A percentile compares a stretch with the other conserved stretches of the same genome.
Evolutionary conservation across 2,329 filamentous ascomycete species (phyloP).

Genomic region (Hypoxylon sp.): DNA sequence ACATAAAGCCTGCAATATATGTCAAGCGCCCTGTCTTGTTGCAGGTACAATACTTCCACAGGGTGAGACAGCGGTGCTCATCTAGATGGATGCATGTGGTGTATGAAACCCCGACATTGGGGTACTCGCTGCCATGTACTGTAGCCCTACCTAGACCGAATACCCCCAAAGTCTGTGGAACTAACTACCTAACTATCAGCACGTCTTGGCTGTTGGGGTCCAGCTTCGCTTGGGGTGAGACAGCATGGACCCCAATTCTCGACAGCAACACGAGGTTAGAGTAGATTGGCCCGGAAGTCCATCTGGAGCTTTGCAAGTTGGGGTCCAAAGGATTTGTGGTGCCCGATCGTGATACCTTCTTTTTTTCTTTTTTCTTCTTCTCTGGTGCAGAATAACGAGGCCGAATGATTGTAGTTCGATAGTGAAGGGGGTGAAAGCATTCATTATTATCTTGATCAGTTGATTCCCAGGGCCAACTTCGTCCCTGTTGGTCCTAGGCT

Average conservation of each 20-base stretch:
- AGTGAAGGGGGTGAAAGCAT: slow-evolving; percentile 2
- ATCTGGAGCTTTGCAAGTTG: slow-evolving; percentile 32
- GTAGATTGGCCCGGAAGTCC: slow-evolving; percentile 39
- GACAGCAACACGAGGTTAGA: slow-evolving; percentile 39
- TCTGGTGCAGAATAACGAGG: slow-evolving; percentile 4
- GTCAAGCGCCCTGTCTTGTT: slow-evolving; percentile 23
- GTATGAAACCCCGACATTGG: slow-evolving; percentile 20
- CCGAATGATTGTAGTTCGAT: slow-evolving; percentile 35
- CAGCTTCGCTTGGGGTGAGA: slow-evolving; percentile 31
- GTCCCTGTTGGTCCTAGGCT: background rate
- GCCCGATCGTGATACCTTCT: slow-evolving; percentile 32
- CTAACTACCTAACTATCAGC: slow-evolving; percentile 28
- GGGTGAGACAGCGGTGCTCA: slow-evolving; percentile 17
- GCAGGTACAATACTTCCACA: slow-evolving; percentile 17
- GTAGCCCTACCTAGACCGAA: slow-evolving; percentile 19
- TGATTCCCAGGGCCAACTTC: background rate
- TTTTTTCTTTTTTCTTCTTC: too few species aligned
- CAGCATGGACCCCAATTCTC: slow-evolving; percentile 45
- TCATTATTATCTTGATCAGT: slow-evolving; percentile 6
- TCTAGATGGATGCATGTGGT: slow-evolving; percentile 16
- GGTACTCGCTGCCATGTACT: background rate
- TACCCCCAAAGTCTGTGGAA: slow-evolving; percentile 36
- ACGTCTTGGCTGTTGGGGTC: slow-evolving; percentile 32
- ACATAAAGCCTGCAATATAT: slow-evolving; percentile 20
- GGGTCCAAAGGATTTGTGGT: slow-evolving; percentile 46